phyloP scores from a whole-genome alignment of 345 rosid genomes.

The Eucalyptus marginata region DNA sequence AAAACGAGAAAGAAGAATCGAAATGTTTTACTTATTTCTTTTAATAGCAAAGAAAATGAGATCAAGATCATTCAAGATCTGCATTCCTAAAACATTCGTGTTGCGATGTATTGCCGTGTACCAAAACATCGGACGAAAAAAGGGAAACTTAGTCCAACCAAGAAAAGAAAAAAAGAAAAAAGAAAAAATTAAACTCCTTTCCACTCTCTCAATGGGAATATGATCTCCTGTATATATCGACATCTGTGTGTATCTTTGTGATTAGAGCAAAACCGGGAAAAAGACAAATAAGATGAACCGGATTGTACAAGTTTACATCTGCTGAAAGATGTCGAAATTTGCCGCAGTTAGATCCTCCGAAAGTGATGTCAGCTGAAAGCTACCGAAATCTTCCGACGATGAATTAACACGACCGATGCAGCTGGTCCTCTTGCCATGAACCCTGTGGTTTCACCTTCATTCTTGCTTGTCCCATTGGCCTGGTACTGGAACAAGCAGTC shows the following conservation, averaged over 20 bases:
- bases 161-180: neutral
- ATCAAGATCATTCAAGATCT: neutral
- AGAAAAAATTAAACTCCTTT: neutral
- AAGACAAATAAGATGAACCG: neutral
- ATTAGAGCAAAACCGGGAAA: neutral
- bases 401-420: slow-evolving; percentile 2
- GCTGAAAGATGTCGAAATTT: slow-evolving; percentile 38
- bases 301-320: slow-evolving; percentile 28
- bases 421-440: slow-evolving; percentile 24
- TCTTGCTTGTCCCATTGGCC: neutral
- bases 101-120: neutral
- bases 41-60: neutral
- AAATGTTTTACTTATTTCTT: neutral
- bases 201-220: neutral
- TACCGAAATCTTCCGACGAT: slow-evolving; percentile 27
- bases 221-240: neutral
- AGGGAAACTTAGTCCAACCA: neutral
- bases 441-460: slow-evolving; percentile 8
- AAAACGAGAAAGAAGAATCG: neutral
- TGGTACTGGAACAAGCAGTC: slow-evolving; percentile 27
- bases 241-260: neutral
- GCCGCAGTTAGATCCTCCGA: slow-evolving; percentile 43
- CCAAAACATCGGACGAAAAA: neutral
- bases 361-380: slow-evolving; percentile 37
- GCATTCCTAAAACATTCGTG: neutral